Evolutionary conservation across 1,284 basidiomycete species (phyloP).

Genomic region (Moesziomyces globuligerus): DNA sequence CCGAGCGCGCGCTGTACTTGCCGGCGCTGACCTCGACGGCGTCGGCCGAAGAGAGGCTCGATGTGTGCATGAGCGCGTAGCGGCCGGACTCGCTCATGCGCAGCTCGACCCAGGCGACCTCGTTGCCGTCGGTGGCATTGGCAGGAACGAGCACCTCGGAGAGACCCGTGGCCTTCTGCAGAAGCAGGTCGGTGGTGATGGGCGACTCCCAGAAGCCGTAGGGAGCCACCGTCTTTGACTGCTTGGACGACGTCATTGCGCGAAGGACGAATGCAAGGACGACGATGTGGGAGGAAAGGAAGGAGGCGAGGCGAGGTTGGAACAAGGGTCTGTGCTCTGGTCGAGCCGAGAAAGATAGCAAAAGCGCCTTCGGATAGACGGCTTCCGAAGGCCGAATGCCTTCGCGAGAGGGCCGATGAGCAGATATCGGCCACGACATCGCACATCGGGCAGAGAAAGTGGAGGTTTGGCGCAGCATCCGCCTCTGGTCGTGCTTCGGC

Average conservation of each 20-base stretch:
- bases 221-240: slow-evolving; percentile 42
- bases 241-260: slow-evolving; percentile 3
- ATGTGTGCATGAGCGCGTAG: slow-evolving; percentile 72
- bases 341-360: no score
- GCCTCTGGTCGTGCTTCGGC: no score
- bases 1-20: slow-evolving; percentile 49
- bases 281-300: not conserved
- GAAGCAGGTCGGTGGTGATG: slow-evolving; percentile 72
- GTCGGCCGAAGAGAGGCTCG: slow-evolving; percentile 47
- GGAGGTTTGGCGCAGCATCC: no score
- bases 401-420: no score
- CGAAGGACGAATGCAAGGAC: no score
- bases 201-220: slow-evolving; percentile 71
- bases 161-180: slow-evolving; percentile 68
- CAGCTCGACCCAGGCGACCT: slow-evolving; percentile 74
- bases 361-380: slow-evolving; percentile 2
- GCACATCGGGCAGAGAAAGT: no score
- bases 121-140: slow-evolving; percentile 50
- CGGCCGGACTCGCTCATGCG: slow-evolving; percentile 75
- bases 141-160: slow-evolving; percentile 36
- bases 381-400: slow-evolving; percentile 2
- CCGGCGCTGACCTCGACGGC: slow-evolving; percentile 34
- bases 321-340: slow-evolving; percentile 18
- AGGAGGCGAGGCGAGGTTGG: not conserved
- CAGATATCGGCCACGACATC: no score